Base-by-base conservation (phyloP, 176 grass and related monocot species). In the Hordeum marinum region DNA sequence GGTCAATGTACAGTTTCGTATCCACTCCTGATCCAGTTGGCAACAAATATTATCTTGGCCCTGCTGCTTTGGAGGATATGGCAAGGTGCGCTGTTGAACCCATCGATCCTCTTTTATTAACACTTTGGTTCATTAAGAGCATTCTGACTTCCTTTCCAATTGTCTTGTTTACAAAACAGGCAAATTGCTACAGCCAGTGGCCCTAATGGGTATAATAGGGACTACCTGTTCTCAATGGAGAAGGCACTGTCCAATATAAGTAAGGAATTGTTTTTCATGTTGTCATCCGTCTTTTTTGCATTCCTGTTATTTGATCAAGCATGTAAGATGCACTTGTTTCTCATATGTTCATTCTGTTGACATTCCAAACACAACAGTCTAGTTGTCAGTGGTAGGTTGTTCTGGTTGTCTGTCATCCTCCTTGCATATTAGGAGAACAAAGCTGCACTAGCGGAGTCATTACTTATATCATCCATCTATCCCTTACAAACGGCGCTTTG, bases 161-260 rank as follows among this genome's bases (percentile, higher is more conserved):
- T 23, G 40, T 58, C 34, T 59, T 87, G 12, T 60, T 29, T 76
- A 32, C 63, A 83, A 62, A 79, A 77, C 84, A 98, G 96, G 63
- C 96, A 98, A 95, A 95, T 98, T 65, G 96, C 96, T 87, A 98
- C 91, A 52, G 91, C 96, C 54, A 90, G 63, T 81, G 96, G 96
- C 35, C 96, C 96, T 57, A 95, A 32, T 48, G 96, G 96, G 46
- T 89, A 95, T 73, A 98, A 98, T 27, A 93, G 96, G 73, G 96
- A 98, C 45, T 98, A 98, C 55, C 84, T 98, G 74, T 98, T 98
- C 88, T 91, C 90, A 85, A 87, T 98, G 85, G 96, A 98, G 83
- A 98, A 95, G 67, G 96, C 96, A 72, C 81, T 98, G 81, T 85
- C 81, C 41, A 90, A 88, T 63, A 98, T 98, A 87, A 87, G 95